A percentile compares a stretch with the other conserved stretches of the same genome.
Evolutionary conservation across 1,139 yeast genomes (phyloP).

Genomic region (Blastobotrys elegans): DNA sequence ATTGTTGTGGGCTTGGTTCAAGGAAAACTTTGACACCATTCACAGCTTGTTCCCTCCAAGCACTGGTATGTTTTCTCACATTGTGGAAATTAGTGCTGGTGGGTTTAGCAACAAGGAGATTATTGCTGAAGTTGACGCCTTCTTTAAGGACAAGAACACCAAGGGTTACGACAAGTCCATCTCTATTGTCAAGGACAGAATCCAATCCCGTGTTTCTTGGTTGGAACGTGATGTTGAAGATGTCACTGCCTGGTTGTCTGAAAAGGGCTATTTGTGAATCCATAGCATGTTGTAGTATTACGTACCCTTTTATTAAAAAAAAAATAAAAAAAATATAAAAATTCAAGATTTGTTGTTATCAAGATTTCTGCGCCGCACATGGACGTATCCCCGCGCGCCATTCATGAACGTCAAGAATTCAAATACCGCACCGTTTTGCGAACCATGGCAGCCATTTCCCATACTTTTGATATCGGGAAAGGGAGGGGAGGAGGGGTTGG

Average conservation of each 20-base stretch:
- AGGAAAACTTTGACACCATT: conserved; percentile 66
- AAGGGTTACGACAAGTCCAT: conserved; percentile 71
- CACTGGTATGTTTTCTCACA: conserved; percentile 68
- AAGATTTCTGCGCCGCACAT: too few relatives aligned
- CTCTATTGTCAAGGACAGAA: conserved; percentile 65
- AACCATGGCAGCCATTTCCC: too few relatives aligned
- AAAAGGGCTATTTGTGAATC: conserved; percentile 9
- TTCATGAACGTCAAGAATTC: too few relatives aligned
- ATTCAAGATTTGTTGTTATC: too few relatives aligned
- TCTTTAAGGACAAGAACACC: conserved; percentile 57
- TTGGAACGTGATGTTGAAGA: conserved; percentile 54
- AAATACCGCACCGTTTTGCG: too few relatives aligned
- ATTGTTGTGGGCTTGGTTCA: conserved; percentile 73
- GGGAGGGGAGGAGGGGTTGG: too few relatives aligned
- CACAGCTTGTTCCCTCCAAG: conserved; percentile 72
- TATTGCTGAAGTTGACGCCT: conserved; percentile 51
- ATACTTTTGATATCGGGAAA: too few relatives aligned
- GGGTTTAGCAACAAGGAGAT: conserved; percentile 63
- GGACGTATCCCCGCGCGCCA: too few relatives aligned
- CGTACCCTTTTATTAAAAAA: too few relatives aligned
- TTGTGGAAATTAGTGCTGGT: conserved; percentile 56
- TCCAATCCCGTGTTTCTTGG: conserved; percentile 62
- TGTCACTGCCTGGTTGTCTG: conserved; percentile 43
- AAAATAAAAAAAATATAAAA: too few relatives aligned
- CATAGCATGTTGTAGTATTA: not conserved